Evolutionary conservation across 2,329 filamentous ascomycete genomes (phyloP), one percentile per base, ranked within the genome.

Genomic region (Paraphoma chrysanthemicola): DNA sequence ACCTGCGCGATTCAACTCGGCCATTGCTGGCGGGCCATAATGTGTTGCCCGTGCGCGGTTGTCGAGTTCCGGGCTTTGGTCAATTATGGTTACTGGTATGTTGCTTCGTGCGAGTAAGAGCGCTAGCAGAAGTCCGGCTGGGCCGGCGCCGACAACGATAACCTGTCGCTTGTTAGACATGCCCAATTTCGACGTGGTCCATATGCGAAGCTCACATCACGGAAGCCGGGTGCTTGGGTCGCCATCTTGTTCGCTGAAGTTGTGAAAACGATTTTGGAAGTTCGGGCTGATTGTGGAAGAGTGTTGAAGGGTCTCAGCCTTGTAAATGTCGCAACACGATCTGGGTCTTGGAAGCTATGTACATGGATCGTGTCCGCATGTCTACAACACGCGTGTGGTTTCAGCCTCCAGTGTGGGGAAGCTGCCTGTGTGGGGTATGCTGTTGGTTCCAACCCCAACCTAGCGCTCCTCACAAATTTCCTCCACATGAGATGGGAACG

Each of bases 21-120:
- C 80, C 42, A 85, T 81, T 1, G 84, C 85, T 0, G 84, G 78
- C 0, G 82, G 77, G 2, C 81, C 83, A 67, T 87, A 87, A 70
- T 87, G 83, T 0, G 85, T 83, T 11, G 86, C 86, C 11, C 86
- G 83, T 0, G 86, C 85, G 49, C 83, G 82, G 50, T 81, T 75
- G 73, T 87, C 84, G 16, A 87, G 77, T 39, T 79, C 74, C 17
- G 79, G 66, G 1, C 79, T 77, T 3, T 80, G 80, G 59, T 88
- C 86, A 44, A 88, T 75, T 8, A 86, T 73, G 10, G 79, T 79
- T 17, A 82, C 79, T 10, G 74, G 67, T 44, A 86, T 83, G 44
- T 79, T 74, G 42, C 79, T 73, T 60, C 81, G 79, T 11, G 81
- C 77, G 11, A 86, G 79, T 1, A 85, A 78, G 5, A 86, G 76